These are phyloP conservation scores for Metarhizium sp. DNA, from an alignment of 2,329 filamentous ascomycete species.

Conservation along the genomic window DNA sequence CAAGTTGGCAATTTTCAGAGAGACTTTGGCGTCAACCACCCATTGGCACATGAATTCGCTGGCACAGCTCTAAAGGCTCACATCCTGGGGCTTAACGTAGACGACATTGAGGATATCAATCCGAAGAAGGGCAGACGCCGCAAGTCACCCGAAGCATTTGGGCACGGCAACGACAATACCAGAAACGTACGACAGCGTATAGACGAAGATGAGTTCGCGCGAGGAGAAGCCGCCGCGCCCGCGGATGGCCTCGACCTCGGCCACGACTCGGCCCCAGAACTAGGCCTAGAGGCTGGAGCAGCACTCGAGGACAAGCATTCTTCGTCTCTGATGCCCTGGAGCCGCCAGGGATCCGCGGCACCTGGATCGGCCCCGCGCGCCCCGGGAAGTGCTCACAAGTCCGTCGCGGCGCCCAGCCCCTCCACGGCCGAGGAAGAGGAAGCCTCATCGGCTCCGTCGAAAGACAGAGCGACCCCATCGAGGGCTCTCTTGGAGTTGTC, in stretches of 20 bases:
- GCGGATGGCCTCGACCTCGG: slow-evolving; percentile 23
- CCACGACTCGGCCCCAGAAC: slow-evolving; percentile 45
- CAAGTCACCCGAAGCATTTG: slow-evolving; percentile 34
- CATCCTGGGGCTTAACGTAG: slow-evolving; percentile 16
- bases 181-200: slow-evolving; percentile 30
- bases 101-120: slow-evolving; percentile 9
- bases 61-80: slow-evolving; percentile 31
- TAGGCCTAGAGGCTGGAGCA: slow-evolving; percentile 58
- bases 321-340: slow-evolving; percentile 44
- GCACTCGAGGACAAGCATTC: slow-evolving; percentile 58
- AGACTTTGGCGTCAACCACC: slow-evolving; percentile 25
- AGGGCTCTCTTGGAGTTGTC: slow-evolving; percentile 22
- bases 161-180: slow-evolving; percentile 20
- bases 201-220: slow-evolving; percentile 18
- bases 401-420: slow-evolving; percentile 22
- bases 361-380: slow-evolving; percentile 37
- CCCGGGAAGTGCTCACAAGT: slow-evolving; percentile 27
- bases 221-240: slow-evolving; percentile 13
- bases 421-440: slow-evolving; percentile 28
- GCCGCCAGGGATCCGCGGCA: slow-evolving; percentile 33
- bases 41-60: slow-evolving; percentile 33
- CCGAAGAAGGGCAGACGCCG: slow-evolving; percentile 27
- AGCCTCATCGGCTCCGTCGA: slow-evolving; percentile 30
- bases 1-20: slow-evolving; percentile 15
- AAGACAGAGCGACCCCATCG: slow-evolving; percentile 35